Evolutionary conservation across 441 rosid species (phyloP), one percentile per base, ranked within the genome.

Genomic region (Jatropha podagrica): DNA sequence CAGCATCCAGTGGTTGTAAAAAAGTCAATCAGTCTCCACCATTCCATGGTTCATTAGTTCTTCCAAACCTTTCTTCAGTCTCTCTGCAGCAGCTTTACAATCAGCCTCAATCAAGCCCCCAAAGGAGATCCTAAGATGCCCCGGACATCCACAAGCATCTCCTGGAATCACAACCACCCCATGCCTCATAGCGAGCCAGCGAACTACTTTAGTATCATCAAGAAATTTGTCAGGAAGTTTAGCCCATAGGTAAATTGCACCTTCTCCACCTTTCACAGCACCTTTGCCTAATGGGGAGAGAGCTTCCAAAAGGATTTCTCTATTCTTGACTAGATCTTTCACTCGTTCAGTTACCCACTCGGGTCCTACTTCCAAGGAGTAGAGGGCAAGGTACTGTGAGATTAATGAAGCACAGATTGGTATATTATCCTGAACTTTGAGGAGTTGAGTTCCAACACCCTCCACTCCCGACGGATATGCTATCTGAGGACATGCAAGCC

Each of bases 231-330:
- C 93, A 0, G 99, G 99, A 71, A 96, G 92, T 80, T 82, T 94
- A 3, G 92, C 98, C 99, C 99, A 96, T 63, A 96, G 56, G 92
- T 96, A 96, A 10, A 96, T 90, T 18, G 96, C 97, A 1, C 99
- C 99, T 83, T 96, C 98, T 75, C 98, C 98, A 18, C 99, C 99
- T 79, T 84, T 92, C 7, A 94, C 89, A 4, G 92, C 87, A 23
- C 76, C 94, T 74, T 90, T 80, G 37, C 99, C 98, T 18, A 96
- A 75, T 4, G 98, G 97, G 18, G 90, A 85, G 49, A 96, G 93
- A 4, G 98, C 97, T 68, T 89, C 86, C 71, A 48, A 59, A 32
- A 94, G 85, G 40, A 94, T 90, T 78, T 93, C 95, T 70, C 89
- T 81, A 86, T 90, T 96, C 91, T 85, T 91, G 61, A 87, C 90